Base-by-base conservation (phyloP, 345 rosid species). In the Turritis glabra region DNA sequence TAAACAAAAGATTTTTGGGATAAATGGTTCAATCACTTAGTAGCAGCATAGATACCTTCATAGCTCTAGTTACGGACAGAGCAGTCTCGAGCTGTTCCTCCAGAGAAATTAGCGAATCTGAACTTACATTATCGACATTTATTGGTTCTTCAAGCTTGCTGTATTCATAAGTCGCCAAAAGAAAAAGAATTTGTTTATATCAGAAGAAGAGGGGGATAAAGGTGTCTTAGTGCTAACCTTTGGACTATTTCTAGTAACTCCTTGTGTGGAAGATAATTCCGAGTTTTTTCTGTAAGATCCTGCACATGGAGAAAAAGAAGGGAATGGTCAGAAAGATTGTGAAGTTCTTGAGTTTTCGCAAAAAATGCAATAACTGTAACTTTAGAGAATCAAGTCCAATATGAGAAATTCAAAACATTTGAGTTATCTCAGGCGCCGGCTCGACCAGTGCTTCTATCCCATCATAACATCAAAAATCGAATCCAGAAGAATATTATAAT, bases 131-230 rank as follows among this genome's bases (percentile, higher is more conserved):
- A 29, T 32, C 41, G 0, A 30, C 30, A n/a, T n/a, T n/a, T n/a
- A n/a, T n/a, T 3, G 65, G n/a, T 23, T 76, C 80, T 62, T 69
- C 69, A 23, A 76, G 75, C 4, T 46, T 44, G 65, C 75, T 76
- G 64, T 69, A 44, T 33, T 62, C 23, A 61, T 8, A 22, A 43
- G 21, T 41, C 1, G 55, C 40, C 33, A 26, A 58, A 32, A 19
- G 15, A 12, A 19, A n/a, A 17, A 14, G 12, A 9, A 44, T 23
- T 43, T 2, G n/a, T 23, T 61, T 43, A 12, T 8, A 74, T 67
- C 25, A 56, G 73, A 44, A 19, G 69, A 62, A 54, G 66, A 63
- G 51, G 51, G 48, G 0, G 5, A 2, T 27, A 40, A 58, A 18
- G 27, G 51, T 6, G 33, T 18, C 25, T 32, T 17, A 57, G 58